These are phyloP conservation scores for Laburnicola sp. DNA, from an alignment of 2,329 filamentous ascomycete species.

Conservation along the genomic window DNA sequence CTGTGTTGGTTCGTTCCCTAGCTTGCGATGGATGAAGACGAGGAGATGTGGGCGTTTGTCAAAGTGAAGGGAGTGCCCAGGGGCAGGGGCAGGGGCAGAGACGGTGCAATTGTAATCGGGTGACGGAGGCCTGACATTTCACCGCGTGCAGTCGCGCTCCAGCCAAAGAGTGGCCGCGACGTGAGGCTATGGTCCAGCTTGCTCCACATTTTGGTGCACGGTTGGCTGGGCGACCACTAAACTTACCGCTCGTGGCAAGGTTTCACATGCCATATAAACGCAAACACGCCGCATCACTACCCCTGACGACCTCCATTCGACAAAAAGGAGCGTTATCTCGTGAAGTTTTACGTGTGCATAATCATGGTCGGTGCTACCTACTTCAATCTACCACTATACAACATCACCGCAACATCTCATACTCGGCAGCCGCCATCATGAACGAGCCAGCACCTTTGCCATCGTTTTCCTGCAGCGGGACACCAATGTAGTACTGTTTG, in stretches of 20 bases:
- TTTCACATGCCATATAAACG: no score
- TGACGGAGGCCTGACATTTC: slow-evolving; percentile 9
- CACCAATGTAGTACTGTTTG: slow-evolving; percentile 45
- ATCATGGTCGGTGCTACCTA: no score
- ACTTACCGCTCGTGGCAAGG: no score
- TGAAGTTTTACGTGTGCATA: no score
- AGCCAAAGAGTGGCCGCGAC: slow-evolving; percentile 12
- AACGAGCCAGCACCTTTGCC: slow-evolving; percentile 49
- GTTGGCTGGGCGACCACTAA: slow-evolving; percentile 21
- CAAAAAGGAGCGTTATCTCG: no score
- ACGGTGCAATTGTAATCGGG: slow-evolving; percentile 5
- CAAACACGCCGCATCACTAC: no score
- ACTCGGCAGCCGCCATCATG: slow-evolving; percentile 44
- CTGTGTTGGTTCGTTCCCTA: neutral
- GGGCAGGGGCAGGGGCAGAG: neutral
- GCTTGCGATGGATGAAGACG: neutral
- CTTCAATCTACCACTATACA: neutral
- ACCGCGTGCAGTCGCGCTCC: slow-evolving; percentile 6
- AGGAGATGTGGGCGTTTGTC: neutral
- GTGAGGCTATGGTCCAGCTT: slow-evolving; percentile 14
- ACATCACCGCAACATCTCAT: slow-evolving; percentile 18
- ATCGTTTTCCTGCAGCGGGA: slow-evolving; percentile 39
- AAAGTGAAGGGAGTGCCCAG: neutral
- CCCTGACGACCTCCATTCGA: no score
- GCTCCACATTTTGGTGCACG: slow-evolving; percentile 17